A percentile compares a stretch with the other conserved stretches of the same genome.
Evolutionary conservation across 2,329 filamentous ascomycete species (phyloP).

Genomic region (Lachnellula willkommii): DNA sequence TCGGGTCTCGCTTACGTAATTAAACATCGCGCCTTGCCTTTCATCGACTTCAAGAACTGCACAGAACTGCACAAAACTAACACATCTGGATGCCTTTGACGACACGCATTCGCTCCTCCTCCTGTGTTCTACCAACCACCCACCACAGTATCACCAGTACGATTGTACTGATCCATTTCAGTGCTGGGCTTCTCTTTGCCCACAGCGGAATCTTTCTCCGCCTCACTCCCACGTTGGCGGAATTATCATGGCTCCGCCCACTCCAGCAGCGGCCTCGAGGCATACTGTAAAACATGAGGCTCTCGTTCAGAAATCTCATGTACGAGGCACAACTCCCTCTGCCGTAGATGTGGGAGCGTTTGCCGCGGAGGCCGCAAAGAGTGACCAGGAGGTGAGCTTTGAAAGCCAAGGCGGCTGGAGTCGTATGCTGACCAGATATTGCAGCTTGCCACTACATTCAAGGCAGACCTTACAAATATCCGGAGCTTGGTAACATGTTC

Average conservation of each 20-base stretch:
- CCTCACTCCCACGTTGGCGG: not conserved
- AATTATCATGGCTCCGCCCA: conserved; percentile 12
- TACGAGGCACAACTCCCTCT: conserved; percentile 7
- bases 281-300: not conserved
- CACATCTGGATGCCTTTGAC: too few relatives aligned
- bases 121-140: too few relatives aligned
- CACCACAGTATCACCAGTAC: too few relatives aligned
- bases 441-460: conserved; percentile 26
- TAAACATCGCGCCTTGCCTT: too few relatives aligned
- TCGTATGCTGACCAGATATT: conserved; percentile 7
- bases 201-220: not conserved
- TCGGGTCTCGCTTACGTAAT: too few relatives aligned
- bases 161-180: too few relatives aligned
- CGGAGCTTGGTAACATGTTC: conserved; percentile 59
- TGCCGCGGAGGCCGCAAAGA: not conserved
- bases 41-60: too few relatives aligned
- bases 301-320: not conserved
- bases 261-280: conserved; percentile 2
- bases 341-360: not conserved
- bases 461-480: conserved; percentile 54
- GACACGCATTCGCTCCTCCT: too few relatives aligned
- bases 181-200: not conserved
- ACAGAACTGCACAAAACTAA: too few relatives aligned
- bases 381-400: conserved; percentile 15
- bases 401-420: not conserved